Base-by-base conservation (phyloP, 225 moss, liverwort and hornwort genomes). In the Ulota crispa region DNA sequence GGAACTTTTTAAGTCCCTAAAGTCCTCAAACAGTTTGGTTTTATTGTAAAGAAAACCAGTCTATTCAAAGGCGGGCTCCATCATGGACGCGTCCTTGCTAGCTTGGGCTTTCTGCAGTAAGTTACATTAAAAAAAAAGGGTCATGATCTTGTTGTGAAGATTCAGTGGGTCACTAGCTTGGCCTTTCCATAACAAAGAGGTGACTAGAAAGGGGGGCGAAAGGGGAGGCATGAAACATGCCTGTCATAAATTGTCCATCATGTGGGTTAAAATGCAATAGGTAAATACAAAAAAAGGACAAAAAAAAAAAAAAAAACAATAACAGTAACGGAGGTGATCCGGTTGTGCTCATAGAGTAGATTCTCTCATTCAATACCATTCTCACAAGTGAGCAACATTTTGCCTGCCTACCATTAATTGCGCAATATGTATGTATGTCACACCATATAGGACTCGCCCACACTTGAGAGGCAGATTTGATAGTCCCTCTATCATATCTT, bases 101-200 rank as follows among this genome's bases (percentile, higher is more conserved):
- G 61, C 10, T 15, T 78, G 67, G 74, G 42, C 74, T 61, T 27
- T 24, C n/a, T 37, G 68, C 34, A 82, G 86, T 86, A n/a, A n/a
- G n/a, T n/a, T n/a, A 75, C 79, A 30, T 43, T 31, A 21, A 28
- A 64, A 55, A 55, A 43, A 13, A 66, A 70, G 68, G 82, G 64
- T 86, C 79, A 70, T 64, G 79, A 75, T 79, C 70, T 82, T 56
- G 70, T 70, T 70, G 75, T 53, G 82, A 70, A 54, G 86, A 82
- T 75, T 82, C 79, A 56, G 82, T 75, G 69, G 86, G 82, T 75
- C 75, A n/a, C 56, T 79, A 70, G 65, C 57, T 56, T 76, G 86
- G 70, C 75, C 30, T 30, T 41, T 76, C 24, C 30, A 36, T 56
- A 13, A 36, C 62, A 69, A 36, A 43, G 73, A 68, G 73, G 68